Evolutionary conservation across 495 filamentous ascomycete species (phyloP), one percentile per base, ranked within the genome.

Genomic region (Penicillium simplicissimum): DNA sequence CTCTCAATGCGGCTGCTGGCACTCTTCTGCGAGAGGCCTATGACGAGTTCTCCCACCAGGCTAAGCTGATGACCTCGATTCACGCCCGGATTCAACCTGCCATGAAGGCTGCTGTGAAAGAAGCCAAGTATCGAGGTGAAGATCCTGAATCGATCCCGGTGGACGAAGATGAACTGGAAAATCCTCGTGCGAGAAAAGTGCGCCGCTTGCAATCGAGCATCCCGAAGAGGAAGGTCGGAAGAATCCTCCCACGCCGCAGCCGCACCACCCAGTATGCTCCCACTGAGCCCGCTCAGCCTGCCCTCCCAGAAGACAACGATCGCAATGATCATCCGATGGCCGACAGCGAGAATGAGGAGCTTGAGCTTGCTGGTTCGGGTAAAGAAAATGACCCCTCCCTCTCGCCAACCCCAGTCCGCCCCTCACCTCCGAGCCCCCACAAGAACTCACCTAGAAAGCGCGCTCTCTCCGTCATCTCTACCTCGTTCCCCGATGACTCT

Each of bases 1-100:
- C 88, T 11, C 77, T 91, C 43, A 91, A 91, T 66, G 84, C 85
- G 13, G 78, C 81, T 14, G 86, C 88, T 7, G 87, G 88, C 5
- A 77, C 81, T 17, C 65, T 90, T 52, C 77, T 88, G 2, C 80
- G 82, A 54, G 88, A 89, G 36, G 85, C 89, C 59, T 90, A 84
- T 59, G 79, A 77, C 13, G 79, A 76, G 4, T 91, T 85, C 69
- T 77, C 81, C 52, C 79, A 82, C 48, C 79, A 88, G 61, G 88
- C 88, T 15, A 83, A 76, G 65, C 67, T 90, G 28, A 88, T 89
- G 86, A 87, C 87, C 15, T 83, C 81, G 4, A 86, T 90, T 28
- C 87, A 91, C 59, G 88, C 88, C 0, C 69, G 64, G 0, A 74
- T 89, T 33, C 85, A 87, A 1, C 48, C 63, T 11, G 73, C 77